These are phyloP conservation scores for Hemileia vastatrix DNA, from an alignment of 1,284 basidiomycete genomes.

Conservation along the genomic window DNA sequence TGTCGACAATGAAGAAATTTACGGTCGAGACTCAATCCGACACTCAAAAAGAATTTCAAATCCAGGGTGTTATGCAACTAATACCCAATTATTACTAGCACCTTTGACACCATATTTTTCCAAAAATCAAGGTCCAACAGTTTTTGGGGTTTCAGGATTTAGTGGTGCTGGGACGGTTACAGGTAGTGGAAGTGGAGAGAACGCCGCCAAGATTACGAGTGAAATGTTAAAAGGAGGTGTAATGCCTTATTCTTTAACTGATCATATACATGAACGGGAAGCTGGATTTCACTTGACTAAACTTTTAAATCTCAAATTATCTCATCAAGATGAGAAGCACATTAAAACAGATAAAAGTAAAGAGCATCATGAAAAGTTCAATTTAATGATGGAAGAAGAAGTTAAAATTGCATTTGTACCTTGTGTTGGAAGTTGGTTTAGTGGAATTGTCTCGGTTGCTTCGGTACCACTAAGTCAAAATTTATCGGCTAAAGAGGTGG, in stretches of 20 bases:
- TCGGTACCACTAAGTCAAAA: constrained; percentile 64
- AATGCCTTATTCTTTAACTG: constrained; percentile 78
- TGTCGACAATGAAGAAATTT: constrained; percentile 67
- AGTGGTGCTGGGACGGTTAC: constrained; percentile 85
- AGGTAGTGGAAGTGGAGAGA: too few relatives aligned
- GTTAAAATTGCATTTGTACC: constrained; percentile 79
- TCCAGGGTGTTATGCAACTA: constrained; percentile 94
- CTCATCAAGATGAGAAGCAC: background rate
- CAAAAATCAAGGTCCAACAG: constrained; percentile 61
- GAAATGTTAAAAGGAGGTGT: constrained; percentile 67
- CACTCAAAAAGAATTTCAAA: constrained; percentile 78
- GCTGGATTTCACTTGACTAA: constrained; percentile 68
- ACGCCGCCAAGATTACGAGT: constrained; percentile 67
- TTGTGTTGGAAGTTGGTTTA: constrained; percentile 85
- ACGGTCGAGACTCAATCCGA: constrained; percentile 63
- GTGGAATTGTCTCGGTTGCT: constrained; percentile 80
- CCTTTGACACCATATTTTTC: constrained; percentile 70
- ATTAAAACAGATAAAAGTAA: background rate
- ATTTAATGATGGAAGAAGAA: constrained; percentile 12
- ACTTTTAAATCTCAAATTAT: constrained; percentile 46
- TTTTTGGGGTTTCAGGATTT: constrained; percentile 89
- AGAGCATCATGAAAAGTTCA: background rate
- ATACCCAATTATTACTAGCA: constrained; percentile 79
- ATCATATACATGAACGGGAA: constrained; percentile 98
- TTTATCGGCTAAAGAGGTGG: constrained; percentile 62